Conservation (phyloP, 163 green algal species). For the Volvox carteri region DNA sequence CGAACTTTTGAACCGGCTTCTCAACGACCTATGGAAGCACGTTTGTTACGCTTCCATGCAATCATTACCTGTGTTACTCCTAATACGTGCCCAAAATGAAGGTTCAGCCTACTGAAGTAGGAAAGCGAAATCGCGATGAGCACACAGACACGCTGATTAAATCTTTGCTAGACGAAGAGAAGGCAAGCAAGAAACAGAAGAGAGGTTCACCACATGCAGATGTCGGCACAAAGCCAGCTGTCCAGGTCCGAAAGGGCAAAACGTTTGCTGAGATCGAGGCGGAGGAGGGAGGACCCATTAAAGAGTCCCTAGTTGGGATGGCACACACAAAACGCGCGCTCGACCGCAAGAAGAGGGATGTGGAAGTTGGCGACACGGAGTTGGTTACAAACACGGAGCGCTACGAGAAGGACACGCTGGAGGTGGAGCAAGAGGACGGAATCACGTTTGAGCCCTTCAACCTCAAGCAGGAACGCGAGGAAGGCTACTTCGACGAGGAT, state of each 20-base stretch:
- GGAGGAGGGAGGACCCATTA: slow-evolving; percentile 75
- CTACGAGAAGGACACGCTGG: slow-evolving; percentile 67
- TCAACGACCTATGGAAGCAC: no score
- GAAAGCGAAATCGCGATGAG: slow-evolving; percentile 30
- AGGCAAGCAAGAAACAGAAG: slow-evolving; percentile 62
- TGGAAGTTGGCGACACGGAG: slow-evolving; percentile 63
- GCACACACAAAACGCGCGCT: slow-evolving; percentile 73
- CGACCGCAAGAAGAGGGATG: slow-evolving; percentile 69
- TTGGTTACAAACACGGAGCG: slow-evolving; percentile 67
- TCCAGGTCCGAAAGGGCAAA: slow-evolving; percentile 66
- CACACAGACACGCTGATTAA: slow-evolving; percentile 39
- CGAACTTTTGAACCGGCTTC: no score
- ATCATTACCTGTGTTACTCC: no score
- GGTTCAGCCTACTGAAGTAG: slow-evolving; percentile 10
- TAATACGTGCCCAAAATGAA: no score
- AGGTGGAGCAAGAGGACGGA: slow-evolving; percentile 65
- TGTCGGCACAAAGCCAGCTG: background rate
- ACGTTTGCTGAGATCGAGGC: slow-evolving; percentile 80
- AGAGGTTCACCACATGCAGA: slow-evolving; percentile 46
- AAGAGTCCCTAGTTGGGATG: slow-evolving; percentile 81
- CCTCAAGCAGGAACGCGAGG: slow-evolving; percentile 76
- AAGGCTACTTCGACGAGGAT: slow-evolving; percentile 84
- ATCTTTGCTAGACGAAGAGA: slow-evolving; percentile 64
- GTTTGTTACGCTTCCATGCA: no score
- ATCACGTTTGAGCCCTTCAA: slow-evolving; percentile 70